Conservation (phyloP, 805 yeast species). For the Kuraishia floccosa region DNA sequence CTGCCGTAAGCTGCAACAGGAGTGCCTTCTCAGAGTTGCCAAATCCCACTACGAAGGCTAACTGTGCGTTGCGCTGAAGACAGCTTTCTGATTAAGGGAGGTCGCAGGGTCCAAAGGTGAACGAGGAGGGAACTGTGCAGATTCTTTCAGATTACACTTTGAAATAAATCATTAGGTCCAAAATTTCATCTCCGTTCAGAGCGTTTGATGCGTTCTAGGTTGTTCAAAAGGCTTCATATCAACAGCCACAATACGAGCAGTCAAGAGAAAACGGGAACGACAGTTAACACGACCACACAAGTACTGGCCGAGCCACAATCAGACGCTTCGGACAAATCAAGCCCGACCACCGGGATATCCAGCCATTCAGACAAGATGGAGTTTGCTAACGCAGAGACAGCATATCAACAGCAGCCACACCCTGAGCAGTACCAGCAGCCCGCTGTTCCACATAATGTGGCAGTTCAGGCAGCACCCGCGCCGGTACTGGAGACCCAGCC, state of each 20-base stretch:
- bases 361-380: background rate
- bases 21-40: too few relatives aligned
- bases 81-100: too few relatives aligned
- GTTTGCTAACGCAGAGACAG: background rate
- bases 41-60: too few relatives aligned
- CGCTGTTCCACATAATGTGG: background rate
- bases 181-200: too few relatives aligned
- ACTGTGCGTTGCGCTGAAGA: too few relatives aligned
- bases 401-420: background rate
- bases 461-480: background rate
- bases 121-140: too few relatives aligned
- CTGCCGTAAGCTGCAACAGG: too few relatives aligned
- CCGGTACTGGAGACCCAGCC: background rate
- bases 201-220: conserved; percentile 3
- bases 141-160: too few relatives aligned
- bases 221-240: conserved; percentile 2
- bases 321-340: background rate
- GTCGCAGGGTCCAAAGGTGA: too few relatives aligned
- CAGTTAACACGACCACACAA: background rate
- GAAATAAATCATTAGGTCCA: too few relatives aligned
- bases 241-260: conserved; percentile 1
- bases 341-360: background rate
- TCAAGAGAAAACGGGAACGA: too few relatives aligned
- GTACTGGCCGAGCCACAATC: background rate
- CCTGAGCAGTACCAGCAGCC: conserved; percentile 2